These are phyloP conservation scores for Globisporangium ultimum DNA, from an alignment of 352 stramenopile species.

Conservation along the genomic window DNA sequence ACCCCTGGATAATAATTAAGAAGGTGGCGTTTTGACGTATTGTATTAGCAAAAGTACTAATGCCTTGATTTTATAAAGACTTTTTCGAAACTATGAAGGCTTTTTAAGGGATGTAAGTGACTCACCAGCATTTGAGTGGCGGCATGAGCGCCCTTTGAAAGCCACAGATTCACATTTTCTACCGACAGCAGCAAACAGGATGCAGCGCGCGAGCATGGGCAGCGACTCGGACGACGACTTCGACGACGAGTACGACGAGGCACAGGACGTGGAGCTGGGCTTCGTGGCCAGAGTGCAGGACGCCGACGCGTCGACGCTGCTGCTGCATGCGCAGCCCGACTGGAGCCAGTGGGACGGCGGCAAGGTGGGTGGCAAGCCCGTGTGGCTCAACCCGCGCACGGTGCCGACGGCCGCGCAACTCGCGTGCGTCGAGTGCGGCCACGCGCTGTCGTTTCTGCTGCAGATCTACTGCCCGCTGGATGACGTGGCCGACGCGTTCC, in stretches of 20 bases:
- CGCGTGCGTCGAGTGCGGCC: constrained; percentile 43
- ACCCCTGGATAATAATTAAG: too few relatives aligned
- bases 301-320: constrained; percentile 17
- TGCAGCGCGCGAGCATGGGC: too few relatives aligned
- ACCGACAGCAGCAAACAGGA: too few relatives aligned
- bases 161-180: too few relatives aligned
- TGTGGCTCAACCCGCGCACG: constrained; percentile 78
- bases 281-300: constrained; percentile 49
- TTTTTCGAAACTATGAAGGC: too few relatives aligned
- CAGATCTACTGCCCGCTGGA: constrained; percentile 94
- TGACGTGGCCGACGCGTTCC: constrained; percentile 84
- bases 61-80: too few relatives aligned
- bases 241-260: constrained; percentile 27
- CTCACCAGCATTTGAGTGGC: too few relatives aligned
- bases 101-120: too few relatives aligned
- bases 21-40: too few relatives aligned
- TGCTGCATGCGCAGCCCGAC: constrained; percentile 47
- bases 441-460: constrained; percentile 72
- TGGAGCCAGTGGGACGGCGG: constrained; percentile 93
- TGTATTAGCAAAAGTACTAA: too few relatives aligned
- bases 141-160: too few relatives aligned
- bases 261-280: constrained; percentile 68
- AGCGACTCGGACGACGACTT: constrained; percentile 50
- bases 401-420: constrained; percentile 43
- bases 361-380: constrained; percentile 85